phyloP scores from a whole-genome alignment of 2,329 filamentous ascomycete species.

The Microcera coccophila region DNA sequence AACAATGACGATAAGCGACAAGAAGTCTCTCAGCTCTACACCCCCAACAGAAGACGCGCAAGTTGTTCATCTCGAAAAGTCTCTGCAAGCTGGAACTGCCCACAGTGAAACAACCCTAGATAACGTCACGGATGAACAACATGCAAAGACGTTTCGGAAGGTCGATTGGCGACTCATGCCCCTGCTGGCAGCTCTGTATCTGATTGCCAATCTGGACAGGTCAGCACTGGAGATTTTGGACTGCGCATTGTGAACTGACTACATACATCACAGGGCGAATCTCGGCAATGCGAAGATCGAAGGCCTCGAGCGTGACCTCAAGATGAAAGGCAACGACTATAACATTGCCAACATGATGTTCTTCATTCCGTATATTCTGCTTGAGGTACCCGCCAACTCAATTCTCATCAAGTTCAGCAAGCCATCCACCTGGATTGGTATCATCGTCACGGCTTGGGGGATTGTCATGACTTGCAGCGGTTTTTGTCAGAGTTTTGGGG shows the following conservation, averaged over 20 bases:
- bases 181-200: constrained; percentile 55
- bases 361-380: constrained; percentile 54
- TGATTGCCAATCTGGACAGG: constrained; percentile 53
- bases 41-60: no score
- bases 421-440: constrained; percentile 61
- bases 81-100: no score
- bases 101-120: no score
- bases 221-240: constrained; percentile 26
- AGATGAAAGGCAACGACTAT: constrained; percentile 55
- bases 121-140: no score
- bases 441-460: constrained; percentile 54
- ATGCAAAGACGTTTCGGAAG: constrained; percentile 3
- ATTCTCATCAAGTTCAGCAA: constrained; percentile 57
- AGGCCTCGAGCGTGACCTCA: no score
- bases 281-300: no score
- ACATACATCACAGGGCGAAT: neutral
- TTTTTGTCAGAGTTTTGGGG: constrained; percentile 27
- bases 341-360: constrained; percentile 50
- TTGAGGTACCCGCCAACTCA: constrained; percentile 59
- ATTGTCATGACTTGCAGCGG: constrained; percentile 26
- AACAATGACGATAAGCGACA: no score
- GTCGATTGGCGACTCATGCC: constrained; percentile 30
- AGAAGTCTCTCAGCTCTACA: no score
- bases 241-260: neutral
- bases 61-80: no score